phyloP scores from a whole-genome alignment of 2,329 filamentous ascomycete genomes.

The Stagonosporopsis cucurbitacearum region DNA sequence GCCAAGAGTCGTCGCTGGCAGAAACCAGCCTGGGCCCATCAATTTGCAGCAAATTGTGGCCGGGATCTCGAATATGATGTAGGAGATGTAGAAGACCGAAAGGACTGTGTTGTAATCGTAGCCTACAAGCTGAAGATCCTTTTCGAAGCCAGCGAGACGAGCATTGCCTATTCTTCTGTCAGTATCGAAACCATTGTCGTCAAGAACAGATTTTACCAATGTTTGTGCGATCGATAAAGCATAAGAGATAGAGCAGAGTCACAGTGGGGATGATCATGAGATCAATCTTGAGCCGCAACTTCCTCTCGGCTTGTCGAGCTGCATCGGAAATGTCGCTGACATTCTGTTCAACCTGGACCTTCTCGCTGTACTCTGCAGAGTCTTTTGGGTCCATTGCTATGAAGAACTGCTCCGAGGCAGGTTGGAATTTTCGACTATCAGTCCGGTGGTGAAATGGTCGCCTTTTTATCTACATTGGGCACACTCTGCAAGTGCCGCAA shows the following conservation, averaged over 20 bases:
- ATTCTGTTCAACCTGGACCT: conserved; percentile 11
- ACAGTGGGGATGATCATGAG: conserved; percentile 68
- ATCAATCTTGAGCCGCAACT: conserved; percentile 67
- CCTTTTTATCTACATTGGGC: background rate
- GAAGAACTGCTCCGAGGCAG: background rate
- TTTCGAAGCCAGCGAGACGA: conserved; percentile 67
- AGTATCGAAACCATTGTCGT: background rate
- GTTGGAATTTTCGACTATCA: background rate
- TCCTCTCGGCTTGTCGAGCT: conserved; percentile 60
- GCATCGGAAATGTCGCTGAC: conserved; percentile 53
- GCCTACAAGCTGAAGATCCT: conserved; percentile 62
- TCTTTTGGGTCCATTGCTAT: conserved; percentile 13
- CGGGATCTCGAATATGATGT: conserved; percentile 75
- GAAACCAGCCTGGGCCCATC: conserved; percentile 70
- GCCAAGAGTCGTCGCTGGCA: conserved; percentile 65
- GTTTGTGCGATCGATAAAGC: conserved; percentile 73
- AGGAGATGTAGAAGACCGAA: conserved; percentile 72
- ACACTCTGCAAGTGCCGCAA: background rate
- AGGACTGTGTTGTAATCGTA: conserved; percentile 73
- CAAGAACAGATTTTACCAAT: conserved; percentile 59
- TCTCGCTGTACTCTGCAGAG: conserved; percentile 5
- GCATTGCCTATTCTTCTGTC: conserved; percentile 63
- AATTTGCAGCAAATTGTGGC: conserved; percentile 69
- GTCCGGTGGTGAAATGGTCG: background rate
- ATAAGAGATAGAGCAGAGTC: conserved; percentile 69